A percentile compares a stretch with the other conserved stretches of the same genome.
These are phyloP conservation scores for Lichtheimia ornata DNA, from an alignment of 371 early-diverging fungal species.

Conservation along the genomic window DNA sequence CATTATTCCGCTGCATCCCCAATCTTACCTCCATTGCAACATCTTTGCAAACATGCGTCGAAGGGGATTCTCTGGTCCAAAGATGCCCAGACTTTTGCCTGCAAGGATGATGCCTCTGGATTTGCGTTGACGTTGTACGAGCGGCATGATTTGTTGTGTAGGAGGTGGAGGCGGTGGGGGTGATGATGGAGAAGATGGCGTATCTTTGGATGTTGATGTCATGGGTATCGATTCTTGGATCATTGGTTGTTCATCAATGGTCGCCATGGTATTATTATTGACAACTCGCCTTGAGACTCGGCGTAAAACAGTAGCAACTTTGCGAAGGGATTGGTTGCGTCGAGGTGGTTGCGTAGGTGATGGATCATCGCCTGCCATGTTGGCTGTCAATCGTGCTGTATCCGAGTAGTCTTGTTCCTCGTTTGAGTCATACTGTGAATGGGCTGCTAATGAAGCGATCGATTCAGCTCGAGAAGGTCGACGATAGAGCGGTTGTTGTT, in stretches of 20 bases:
- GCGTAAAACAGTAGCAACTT: conserved; percentile 25
- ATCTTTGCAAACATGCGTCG: conserved; percentile 25
- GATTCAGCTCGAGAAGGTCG: conserved; percentile 15
- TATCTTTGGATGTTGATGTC: conserved; percentile 12
- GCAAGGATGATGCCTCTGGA: conserved; percentile 12
- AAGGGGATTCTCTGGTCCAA: conserved; percentile 30
- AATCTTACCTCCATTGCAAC: conserved; percentile 35
- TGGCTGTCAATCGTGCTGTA: conserved; percentile 38
- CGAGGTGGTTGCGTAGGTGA: conserved; percentile 5
- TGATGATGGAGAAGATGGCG: no score
- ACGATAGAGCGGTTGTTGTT: conserved; percentile 6
- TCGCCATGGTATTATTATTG: conserved; percentile 25
- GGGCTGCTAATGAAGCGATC: conserved; percentile 3
- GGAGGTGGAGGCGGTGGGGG: no score
- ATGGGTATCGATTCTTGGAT: conserved; percentile 29
- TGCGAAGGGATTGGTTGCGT: conserved; percentile 27
- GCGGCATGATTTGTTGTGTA: no score
- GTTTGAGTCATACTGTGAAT: conserved; percentile 2
- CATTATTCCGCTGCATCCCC: no score
- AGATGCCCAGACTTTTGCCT: conserved; percentile 29
- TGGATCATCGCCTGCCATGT: conserved; percentile 24
- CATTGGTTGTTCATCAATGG: conserved; percentile 5
- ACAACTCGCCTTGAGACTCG: conserved; percentile 32
- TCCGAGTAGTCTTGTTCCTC: conserved; percentile 38
- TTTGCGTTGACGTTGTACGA: background rate